Base-by-base conservation (phyloP, 495 filamentous ascomycete genomes). In the Neurospora pannonica region DNA sequence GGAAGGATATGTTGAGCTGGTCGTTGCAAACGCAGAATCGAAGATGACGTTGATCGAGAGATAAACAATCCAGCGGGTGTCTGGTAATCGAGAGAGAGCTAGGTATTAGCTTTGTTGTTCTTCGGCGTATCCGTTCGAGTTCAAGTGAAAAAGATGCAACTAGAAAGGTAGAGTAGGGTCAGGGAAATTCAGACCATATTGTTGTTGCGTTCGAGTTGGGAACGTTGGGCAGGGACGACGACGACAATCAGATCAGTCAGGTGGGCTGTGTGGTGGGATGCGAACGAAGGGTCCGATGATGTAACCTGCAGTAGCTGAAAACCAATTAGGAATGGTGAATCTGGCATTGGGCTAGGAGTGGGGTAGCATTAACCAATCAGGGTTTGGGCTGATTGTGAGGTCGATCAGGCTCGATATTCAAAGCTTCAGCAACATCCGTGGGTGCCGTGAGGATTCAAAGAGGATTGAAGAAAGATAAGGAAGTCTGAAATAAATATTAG, bases 281-380 rank as follows among this genome's bases (percentile, higher is more conserved):
- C 28, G 71, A 36, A 37, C 13, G 34, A 46, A 38, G 38, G 71
- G 19, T 7, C 39, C 75, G 75, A 78, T 78, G 77, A 78, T 78
- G 77, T 78, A 78, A 78, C 75, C 71, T 72, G n/a, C 28, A 67
- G 54, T 67, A 67, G 54, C 54, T 67, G 54, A 36, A 62, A 19
- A 34, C 28, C 54, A 67, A 67, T 67, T 67, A 34, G 54, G 54
- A 34, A 67, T 67, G 28, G 54, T 34, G 54, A 24, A 19, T 67
- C 54, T 34, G 15, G 13, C 11, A 11, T 15, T 60, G 4, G 46
- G 21, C 24, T 8, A 28, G 2, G 3, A 9, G 54, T 19, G 54
- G 28, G 54, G 15, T 19, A 1, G 28, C 4, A 17, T 34, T 13
- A 67, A 9, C 54, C 54, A 67, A 67, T 67, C 24, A 67, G 24